Base-by-base conservation (phyloP, 2,329 filamentous ascomycete species). In the Exophiala bonariae region DNA sequence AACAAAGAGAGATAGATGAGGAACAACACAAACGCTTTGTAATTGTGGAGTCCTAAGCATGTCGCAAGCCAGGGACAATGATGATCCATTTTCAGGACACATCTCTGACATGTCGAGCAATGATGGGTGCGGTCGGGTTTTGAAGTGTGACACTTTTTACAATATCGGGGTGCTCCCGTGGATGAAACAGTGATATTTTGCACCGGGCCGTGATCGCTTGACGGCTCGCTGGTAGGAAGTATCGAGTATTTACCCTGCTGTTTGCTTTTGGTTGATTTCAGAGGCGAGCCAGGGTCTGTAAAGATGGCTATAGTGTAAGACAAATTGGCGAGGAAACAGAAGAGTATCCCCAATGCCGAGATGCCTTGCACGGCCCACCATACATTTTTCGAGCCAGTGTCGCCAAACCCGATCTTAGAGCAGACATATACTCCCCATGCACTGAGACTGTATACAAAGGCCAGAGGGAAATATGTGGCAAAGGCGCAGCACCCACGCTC, bases 1-100 rank as follows among this genome's bases (percentile, higher is more conserved):
- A 96, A 96, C 2, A 96, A 53, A 3, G 86, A 88, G 0, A 88
- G 89, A 67, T 99, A 97, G 46, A 91, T 80, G 19, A 99, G 76
- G 66, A 97, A 99, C 3, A 97, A 78, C 43, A 99, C 67, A 65
- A 99, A 99, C 0, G 91, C 80, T 71, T 99, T 99, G 77, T 96
- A 95, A 70, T 99, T 99, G 63, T 82, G 83, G 55, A 99, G 75
- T 16, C 93, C 93, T 50, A 99, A 87, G 68, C 93, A 99, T 3
- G 89, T 96, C 20, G 93, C 92, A 40, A 99, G 79, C 93, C 93
- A 99, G 13, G 93, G 93, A 66, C 93, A 99, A 72, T 99, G 93
- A 68, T 99, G 93, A 66, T 99, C 93, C 93, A 99, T 99, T 76
- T 99, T 99, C 67, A 99, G 77, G 19, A 99, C 91, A 67, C 93